Conservation (phyloP, 768 basidiomycete species). For the Suillus paluster region DNA sequence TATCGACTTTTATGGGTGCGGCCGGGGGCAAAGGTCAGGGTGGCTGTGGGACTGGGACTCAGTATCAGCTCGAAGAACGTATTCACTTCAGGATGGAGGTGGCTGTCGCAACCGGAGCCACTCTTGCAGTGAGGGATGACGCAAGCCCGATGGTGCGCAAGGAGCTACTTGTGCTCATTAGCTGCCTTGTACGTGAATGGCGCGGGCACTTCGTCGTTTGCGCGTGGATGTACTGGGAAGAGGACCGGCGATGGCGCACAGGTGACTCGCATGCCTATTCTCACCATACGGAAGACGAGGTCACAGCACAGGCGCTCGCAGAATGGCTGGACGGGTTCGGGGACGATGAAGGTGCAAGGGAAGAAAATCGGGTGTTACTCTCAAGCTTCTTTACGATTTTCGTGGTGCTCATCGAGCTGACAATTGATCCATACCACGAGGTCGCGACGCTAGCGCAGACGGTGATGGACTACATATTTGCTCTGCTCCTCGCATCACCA, state of each 20-base stretch:
- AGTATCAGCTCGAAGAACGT: slow-evolving; percentile 74
- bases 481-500: slow-evolving; percentile 86
- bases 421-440: slow-evolving; percentile 91
- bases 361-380: slow-evolving; percentile 81
- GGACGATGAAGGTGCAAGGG: slow-evolving; percentile 66
- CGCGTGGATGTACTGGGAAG: slow-evolving; percentile 96
- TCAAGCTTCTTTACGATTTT: slow-evolving; percentile 97
- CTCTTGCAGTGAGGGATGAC: slow-evolving; percentile 89
- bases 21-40: slow-evolving; percentile 79
- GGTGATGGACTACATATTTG: slow-evolving; percentile 90
- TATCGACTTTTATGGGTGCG: slow-evolving; percentile 93
- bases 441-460: slow-evolving; percentile 91
- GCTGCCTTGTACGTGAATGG: slow-evolving; percentile 95
- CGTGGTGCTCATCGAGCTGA: slow-evolving; percentile 84
- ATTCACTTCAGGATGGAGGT: slow-evolving; percentile 89
- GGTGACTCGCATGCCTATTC: slow-evolving; percentile 32
- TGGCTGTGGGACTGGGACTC: slow-evolving; percentile 86
- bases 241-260: slow-evolving; percentile 71
- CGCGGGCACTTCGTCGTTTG: slow-evolving; percentile 94
- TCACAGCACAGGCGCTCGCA: slow-evolving; percentile 69
- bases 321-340: slow-evolving; percentile 80
- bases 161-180: slow-evolving; percentile 89
- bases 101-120: slow-evolving; percentile 86
- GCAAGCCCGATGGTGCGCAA: slow-evolving; percentile 97
- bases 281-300: slow-evolving; percentile 60